Evolutionary conservation across 257 asterid genomes (phyloP), one percentile per base, ranked within the genome.

Genomic region (Haberlea rhodopensis): DNA sequence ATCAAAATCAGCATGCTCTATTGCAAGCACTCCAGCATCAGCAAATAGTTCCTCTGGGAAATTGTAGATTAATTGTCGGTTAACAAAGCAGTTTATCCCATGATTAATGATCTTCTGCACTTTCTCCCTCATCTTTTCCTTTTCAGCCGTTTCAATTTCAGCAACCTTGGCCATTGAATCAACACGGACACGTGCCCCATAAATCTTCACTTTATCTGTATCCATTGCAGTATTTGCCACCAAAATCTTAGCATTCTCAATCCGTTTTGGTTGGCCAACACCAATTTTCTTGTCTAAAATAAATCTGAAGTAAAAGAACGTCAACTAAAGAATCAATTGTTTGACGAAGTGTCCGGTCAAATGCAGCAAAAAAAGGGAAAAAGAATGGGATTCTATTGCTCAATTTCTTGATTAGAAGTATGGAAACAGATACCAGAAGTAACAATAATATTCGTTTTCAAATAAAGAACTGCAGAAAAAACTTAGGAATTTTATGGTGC

Each of bases 151-250:
- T 82, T 92, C 99, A 55, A 92, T 85, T 76, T 90, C 96, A 63
- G 96, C 97, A 58, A 90, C 97, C 82, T 92, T 92, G 64, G 97
- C 85, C 99, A 92, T 92, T 9, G 99, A 92, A 79, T 92, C 99
- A 76, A 92, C 99, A 21, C 99, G 95, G 58, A 92, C 99, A 69
- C 99, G 96, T 26, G 99, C 97, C 46, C 99, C 99, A 58, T 87
- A 92, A 53, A 92, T 92, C 78, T 92, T 92, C 73, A 92, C 99
- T 78, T 92, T 92, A 73, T 92, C 99, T 5, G 99, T 90, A 71
- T 92, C 99, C 99, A 92, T 92, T 6, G 99, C 96, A 22, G 99
- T 92, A 74, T 92, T 92, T 51, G 99, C 91, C 62, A 94, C 99
- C 88, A 94, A 74, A 69, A 94, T 94, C 60, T 87, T 94, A 6